Conservation (phyloP, 1,139 yeast genomes). For the Arxiozyma telluris region DNA sequence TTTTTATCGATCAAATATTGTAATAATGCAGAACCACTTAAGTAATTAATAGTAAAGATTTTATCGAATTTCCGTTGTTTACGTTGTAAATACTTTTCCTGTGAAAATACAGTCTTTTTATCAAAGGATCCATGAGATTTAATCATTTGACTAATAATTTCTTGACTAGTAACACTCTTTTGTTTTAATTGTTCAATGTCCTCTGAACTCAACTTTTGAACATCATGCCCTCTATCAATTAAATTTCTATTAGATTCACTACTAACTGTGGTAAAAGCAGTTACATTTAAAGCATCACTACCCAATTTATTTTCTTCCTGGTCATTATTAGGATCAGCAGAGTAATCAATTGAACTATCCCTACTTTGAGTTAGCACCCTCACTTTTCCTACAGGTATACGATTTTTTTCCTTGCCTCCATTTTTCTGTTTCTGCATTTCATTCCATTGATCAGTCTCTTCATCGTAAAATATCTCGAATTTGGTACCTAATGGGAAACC, state of each 20-base stretch:
- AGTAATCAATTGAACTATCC: neutral
- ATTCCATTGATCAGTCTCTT: conserved; percentile 13
- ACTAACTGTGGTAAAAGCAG: conserved; percentile 33
- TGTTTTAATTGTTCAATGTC: conserved; percentile 77
- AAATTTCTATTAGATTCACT: conserved; percentile 63
- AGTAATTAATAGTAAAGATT: conserved; percentile 70
- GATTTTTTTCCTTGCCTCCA: conserved; percentile 10
- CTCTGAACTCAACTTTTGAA: conserved; percentile 63
- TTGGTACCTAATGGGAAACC: conserved; percentile 85
- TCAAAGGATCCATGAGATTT: conserved; percentile 81
- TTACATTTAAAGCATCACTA: conserved; percentile 10
- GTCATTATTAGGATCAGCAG: neutral
- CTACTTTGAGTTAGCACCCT: conserved; percentile 9
- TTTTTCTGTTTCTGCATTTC: conserved; percentile 22
- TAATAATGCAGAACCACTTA: conserved; percentile 68
- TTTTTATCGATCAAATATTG: conserved; percentile 64
- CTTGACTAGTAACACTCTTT: conserved; percentile 64
- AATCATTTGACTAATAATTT: conserved; percentile 71
- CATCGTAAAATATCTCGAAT: conserved; percentile 66
- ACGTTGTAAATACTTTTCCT: conserved; percentile 82
- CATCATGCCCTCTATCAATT: conserved; percentile 61
- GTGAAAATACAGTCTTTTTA: conserved; percentile 81
- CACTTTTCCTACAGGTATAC: conserved; percentile 25
- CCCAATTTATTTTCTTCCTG: conserved; percentile 6
- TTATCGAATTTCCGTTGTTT: conserved; percentile 87